Conservation (phyloP, 495 filamentous ascomycete genomes). For the Aspergillus mulundensis region DNA sequence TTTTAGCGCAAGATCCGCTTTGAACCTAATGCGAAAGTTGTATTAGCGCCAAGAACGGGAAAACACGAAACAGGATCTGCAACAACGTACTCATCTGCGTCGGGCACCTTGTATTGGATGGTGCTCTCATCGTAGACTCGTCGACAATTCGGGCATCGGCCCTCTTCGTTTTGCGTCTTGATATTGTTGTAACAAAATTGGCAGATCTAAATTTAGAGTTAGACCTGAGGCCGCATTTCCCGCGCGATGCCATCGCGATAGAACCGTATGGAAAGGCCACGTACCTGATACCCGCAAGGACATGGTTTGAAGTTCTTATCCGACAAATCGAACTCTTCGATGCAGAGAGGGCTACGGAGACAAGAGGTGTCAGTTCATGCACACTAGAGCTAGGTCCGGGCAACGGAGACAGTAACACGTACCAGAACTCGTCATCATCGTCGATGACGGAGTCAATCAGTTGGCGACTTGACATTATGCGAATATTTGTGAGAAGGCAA, state of each 20-base stretch:
- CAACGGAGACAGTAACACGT: conserved; percentile 25
- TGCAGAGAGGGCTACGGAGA: conserved; percentile 79
- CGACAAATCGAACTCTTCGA: conserved; percentile 96
- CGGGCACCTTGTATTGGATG: conserved; percentile 91
- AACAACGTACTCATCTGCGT: conserved; percentile 78
- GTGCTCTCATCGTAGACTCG: conserved; percentile 92
- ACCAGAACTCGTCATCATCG: conserved; percentile 93
- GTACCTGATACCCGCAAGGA: conserved; percentile 96
- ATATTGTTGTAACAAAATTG: conserved; percentile 99
- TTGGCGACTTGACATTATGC: conserved; percentile 56
- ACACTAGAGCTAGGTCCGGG: not conserved
- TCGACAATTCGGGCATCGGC: conserved; percentile 92
- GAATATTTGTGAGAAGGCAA: conserved; percentile 17
- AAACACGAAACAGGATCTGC: conserved; percentile 2
- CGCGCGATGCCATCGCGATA: not conserved
- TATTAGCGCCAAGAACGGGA: conserved; percentile 23
- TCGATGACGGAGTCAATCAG: conserved; percentile 96
- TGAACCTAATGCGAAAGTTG: conserved; percentile 49
- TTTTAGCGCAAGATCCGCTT: conserved; percentile 83
- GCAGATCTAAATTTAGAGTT: conserved; percentile 65
- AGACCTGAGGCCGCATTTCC: not conserved
- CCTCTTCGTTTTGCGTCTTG: conserved; percentile 85
- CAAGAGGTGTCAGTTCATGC: conserved; percentile 17
- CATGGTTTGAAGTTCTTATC: conserved; percentile 97
- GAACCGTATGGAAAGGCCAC: conserved; percentile 11